phyloP scores from a whole-genome alignment of 2,329 filamentous ascomycete genomes.

The Phialophora expanda region DNA sequence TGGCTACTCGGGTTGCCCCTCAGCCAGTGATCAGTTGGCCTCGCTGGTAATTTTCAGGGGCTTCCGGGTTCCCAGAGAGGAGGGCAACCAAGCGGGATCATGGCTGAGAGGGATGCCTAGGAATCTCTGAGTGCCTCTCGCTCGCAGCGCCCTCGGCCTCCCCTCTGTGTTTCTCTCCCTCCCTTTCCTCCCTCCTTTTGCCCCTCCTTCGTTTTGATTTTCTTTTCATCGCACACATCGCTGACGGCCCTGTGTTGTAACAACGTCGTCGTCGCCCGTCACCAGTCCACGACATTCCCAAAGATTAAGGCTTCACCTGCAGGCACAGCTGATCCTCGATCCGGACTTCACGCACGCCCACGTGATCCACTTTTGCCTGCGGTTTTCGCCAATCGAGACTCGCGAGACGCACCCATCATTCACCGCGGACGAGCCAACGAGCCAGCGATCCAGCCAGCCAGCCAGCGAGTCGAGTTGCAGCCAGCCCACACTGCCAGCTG shows the following conservation, averaged over 20 bases:
- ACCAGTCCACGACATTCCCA: constrained; percentile 11
- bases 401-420: constrained; percentile 24
- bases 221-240: constrained; percentile 27
- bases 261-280: constrained; percentile 21
- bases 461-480: constrained; percentile 16
- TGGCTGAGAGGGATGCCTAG: constrained; percentile 22
- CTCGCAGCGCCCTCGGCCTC: constrained; percentile 11
- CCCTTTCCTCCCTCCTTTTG: constrained; percentile 25
- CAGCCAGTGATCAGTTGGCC: constrained; percentile 17
- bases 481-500: constrained; percentile 22
- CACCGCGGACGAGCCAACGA: constrained; percentile 23
- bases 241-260: constrained; percentile 6
- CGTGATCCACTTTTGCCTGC: constrained; percentile 32
- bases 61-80: constrained; percentile 7
- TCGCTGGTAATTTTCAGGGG: constrained; percentile 21
- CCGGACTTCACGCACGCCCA: constrained; percentile 22
- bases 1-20: constrained; percentile 16
- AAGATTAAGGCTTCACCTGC: constrained; percentile 6
- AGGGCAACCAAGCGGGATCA: constrained; percentile 13
- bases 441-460: not conserved
- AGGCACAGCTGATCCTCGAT: constrained; percentile 14
- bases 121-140: constrained; percentile 10
- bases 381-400: constrained; percentile 28
- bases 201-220: constrained; percentile 28
- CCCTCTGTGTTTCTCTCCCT: constrained; percentile 20